These are phyloP conservation scores for Pseudonitzschia pungens DNA, from an alignment of 108 stramenopile genomes.

Conservation along the genomic window DNA sequence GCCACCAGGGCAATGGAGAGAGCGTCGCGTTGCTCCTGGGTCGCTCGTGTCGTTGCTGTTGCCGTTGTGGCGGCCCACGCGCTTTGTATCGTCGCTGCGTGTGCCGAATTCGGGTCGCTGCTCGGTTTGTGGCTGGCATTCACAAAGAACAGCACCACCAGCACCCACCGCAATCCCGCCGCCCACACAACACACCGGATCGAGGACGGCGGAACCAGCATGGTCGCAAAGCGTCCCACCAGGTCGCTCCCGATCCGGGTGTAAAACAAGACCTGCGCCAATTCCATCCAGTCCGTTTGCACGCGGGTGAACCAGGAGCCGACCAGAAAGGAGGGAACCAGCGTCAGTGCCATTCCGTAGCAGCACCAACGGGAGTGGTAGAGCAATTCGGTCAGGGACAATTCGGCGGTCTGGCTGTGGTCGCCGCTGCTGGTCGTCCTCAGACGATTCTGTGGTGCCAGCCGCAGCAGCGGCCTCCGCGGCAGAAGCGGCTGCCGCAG, in stretches of 20 bases:
- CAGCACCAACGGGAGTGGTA: constrained; percentile 13
- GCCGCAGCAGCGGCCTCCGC: too few species aligned
- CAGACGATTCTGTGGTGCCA: not conserved
- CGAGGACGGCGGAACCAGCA: constrained; percentile 16
- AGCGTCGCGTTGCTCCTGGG: constrained; percentile 21
- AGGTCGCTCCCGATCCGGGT: constrained; percentile 37
- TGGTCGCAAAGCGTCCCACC: constrained; percentile 33
- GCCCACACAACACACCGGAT: not conserved
- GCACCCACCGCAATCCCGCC: constrained; percentile 18
- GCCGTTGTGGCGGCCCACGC: not conserved
- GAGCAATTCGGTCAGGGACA: constrained; percentile 27
- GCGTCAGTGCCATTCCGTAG: constrained; percentile 27
- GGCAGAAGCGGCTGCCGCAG: constrained; percentile 5
- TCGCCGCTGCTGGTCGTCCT: not conserved
- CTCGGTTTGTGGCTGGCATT: constrained; percentile 9
- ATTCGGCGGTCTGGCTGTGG: constrained; percentile 4
- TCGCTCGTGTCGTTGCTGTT: not conserved
- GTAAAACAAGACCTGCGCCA: constrained; percentile 48
- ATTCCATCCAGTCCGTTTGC: constrained; percentile 26
- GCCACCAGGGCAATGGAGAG: constrained; percentile 31
- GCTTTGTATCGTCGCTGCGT: not conserved
- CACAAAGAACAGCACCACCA: constrained; percentile 38
- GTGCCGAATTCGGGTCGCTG: not conserved
- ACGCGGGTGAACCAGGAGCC: constrained; percentile 50
- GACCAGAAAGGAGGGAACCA: constrained; percentile 43